Base-by-base conservation (phyloP, 768 basidiomycete genomes). In the Naganishia onofrii region DNA sequence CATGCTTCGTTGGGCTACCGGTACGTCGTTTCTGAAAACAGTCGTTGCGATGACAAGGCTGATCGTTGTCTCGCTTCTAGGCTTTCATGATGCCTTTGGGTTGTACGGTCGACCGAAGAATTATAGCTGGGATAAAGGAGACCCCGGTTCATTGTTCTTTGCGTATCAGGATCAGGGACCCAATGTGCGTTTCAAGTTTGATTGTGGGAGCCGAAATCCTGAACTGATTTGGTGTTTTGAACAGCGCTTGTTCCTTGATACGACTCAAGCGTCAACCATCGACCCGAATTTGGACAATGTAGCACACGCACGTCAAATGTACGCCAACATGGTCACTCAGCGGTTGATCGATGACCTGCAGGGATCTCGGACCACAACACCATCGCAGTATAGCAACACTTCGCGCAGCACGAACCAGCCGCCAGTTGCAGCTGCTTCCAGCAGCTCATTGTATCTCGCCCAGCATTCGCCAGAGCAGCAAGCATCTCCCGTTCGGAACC, bases 1-100 rank as follows among this genome's bases (percentile, higher is more conserved):
- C 80, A 92, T 94, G 90, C 83, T 94, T 71, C 90, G 88, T 77
- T 95, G 93, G 92, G 83, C 93, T 54, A 86, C 91, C 72, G 91
- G 91, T 92, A 70, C 78, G 88, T 84, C 0, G 32, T 56, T 21
- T 36, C 19, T 60, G 21, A n/a, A n/a, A 6, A 29, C 32, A 60
- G 46, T 48, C 12, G 31, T 53, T 52, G 36, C 51, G 21, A 44
- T 32, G 17, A 19, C 23, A 46, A 54, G n/a, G 13, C 65, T 58
- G 38, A 66, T 42, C 46, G 17, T 23, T n/a, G 54, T 36, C 56
- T 70, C 70, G 52, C 70, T 12, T 23, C 66, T 74, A 91, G 91
- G 86, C 17, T 84, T 93, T 48, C 93, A 93, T 74, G 92, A 93
- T 78, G 87, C 89, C 1, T 96, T 93, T 78, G 85, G 85, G 64